A percentile compares a stretch with the other conserved stretches of the same genome.
These are phyloP conservation scores for Glaciozyma martinii DNA, from an alignment of 768 basidiomycete species.

Conservation along the genomic window DNA sequence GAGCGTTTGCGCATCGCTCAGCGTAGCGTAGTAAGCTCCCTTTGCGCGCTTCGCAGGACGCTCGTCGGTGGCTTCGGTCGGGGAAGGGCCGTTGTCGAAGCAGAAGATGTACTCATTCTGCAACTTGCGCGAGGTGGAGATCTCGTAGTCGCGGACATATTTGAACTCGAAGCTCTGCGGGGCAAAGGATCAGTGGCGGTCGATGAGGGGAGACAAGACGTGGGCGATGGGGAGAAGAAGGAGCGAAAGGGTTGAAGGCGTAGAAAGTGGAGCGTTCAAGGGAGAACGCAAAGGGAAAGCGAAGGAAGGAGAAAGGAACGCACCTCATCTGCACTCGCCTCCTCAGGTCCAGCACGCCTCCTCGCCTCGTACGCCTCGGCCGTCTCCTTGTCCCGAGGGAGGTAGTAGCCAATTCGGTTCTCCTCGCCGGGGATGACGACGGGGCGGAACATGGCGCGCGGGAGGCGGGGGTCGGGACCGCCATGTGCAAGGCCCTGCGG, in stretches of 20 bases:
- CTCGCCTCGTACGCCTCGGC: constrained; percentile 14
- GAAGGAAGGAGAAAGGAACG: not conserved
- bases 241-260: not conserved
- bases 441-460: constrained; percentile 28
- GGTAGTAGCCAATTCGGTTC: constrained; percentile 29
- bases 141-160: constrained; percentile 30
- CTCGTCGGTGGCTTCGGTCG: constrained; percentile 10
- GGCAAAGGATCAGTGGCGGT: not conserved
- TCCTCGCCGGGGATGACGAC: constrained; percentile 7
- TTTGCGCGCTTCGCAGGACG: constrained; percentile 8
- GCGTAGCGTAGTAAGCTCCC: constrained; percentile 29
- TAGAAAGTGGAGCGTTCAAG: not conserved
- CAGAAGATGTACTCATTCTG: constrained; percentile 23
- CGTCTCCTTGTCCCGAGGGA: constrained; percentile 24
- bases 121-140: constrained; percentile 2
- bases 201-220: not conserved
- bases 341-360: not conserved
- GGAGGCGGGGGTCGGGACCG: constrained; percentile 24
- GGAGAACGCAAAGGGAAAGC: not conserved
- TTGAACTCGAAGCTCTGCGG: constrained; percentile 27
- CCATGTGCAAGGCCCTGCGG: not conserved
- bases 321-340: constrained; percentile 12
- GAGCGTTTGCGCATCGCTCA: constrained; percentile 2
- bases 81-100: constrained; percentile 18
- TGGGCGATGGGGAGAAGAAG: not conserved